Evolutionary conservation across 2,329 filamentous ascomycete species (phyloP).

Genomic region (Fusarium keratoplasticum): DNA sequence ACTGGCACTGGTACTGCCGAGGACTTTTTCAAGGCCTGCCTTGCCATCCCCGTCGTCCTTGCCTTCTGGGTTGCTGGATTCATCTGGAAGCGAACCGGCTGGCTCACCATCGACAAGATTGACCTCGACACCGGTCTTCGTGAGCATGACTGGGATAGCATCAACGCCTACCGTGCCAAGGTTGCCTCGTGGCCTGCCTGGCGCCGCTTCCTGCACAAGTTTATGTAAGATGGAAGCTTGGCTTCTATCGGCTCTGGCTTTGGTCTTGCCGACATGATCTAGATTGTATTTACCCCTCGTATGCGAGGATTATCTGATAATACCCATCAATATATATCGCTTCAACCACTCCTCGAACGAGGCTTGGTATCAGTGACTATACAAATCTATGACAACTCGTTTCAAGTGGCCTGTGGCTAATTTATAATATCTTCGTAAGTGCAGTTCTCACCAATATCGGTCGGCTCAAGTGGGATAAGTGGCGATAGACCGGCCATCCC

Average conservation of each 20-base stretch:
- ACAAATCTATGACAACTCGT: background rate
- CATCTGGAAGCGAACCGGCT: constrained; percentile 73
- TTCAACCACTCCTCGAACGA: background rate
- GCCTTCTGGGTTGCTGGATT: constrained; percentile 68
- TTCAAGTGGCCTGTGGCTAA: background rate
- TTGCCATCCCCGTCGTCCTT: constrained; percentile 65
- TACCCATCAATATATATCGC: constrained; percentile 33
- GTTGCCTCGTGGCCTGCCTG: constrained; percentile 63
- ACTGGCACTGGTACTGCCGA: constrained; percentile 53
- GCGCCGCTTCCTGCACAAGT: constrained; percentile 47
- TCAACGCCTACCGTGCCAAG: constrained; percentile 64
- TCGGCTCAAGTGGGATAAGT: background rate
- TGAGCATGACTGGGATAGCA: constrained; percentile 71
- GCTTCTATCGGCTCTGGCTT: rapidly evolving
- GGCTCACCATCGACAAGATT: constrained; percentile 69
- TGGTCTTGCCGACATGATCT: background rate
- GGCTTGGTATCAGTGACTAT: background rate
- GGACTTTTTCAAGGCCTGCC: constrained; percentile 66
- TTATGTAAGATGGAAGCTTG: background rate
- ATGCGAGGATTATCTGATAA: constrained; percentile 23
- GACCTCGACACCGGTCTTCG: constrained; percentile 75
- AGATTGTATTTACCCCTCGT: constrained; percentile 13
- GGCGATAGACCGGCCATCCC: constrained; percentile 10
- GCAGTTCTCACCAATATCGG: background rate
- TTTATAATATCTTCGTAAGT: background rate